Percentiles rank a stretch among this genome's conserved stretches.
Evolutionary conservation across 148 eudicot genomes (phyloP).

Genomic region (Talinum fruticosum): DNA sequence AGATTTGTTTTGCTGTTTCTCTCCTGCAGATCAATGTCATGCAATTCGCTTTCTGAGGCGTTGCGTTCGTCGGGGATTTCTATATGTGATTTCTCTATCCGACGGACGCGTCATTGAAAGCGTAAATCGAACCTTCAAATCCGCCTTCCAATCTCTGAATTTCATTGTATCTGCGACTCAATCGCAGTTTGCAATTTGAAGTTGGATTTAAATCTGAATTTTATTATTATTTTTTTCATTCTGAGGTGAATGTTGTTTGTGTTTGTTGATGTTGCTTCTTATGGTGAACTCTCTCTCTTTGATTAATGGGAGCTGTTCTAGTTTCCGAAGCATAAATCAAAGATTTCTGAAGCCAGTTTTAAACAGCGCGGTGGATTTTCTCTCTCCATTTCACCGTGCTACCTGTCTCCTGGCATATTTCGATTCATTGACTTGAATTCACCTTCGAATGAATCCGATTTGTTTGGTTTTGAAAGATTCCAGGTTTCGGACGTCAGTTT

Average conservation of each 20-base stretch:
- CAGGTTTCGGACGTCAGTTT: neutral
- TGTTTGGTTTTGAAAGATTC: neutral
- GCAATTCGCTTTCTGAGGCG: conserved; percentile 34
- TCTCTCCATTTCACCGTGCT: conserved; percentile 22
- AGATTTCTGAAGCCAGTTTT: conserved; percentile 28
- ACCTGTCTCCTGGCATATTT: conserved; percentile 47
- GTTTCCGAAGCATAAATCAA: conserved; percentile 38
- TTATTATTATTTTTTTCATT: neutral
- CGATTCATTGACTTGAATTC: neutral
- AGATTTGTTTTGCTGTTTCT: neutral
- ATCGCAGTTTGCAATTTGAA: neutral
- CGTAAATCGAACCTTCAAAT: conserved; percentile 21
- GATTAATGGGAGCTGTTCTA: conserved; percentile 24
- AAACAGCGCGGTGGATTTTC: conserved; percentile 37
- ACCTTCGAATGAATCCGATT: neutral
- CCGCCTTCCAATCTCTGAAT: neutral
- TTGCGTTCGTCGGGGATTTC: conserved; percentile 29
- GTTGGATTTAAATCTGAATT: conserved; percentile 5
- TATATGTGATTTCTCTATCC: conserved; percentile 17
- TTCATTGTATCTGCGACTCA: neutral
- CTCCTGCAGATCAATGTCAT: neutral
- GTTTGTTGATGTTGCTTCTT: conserved; percentile 25
- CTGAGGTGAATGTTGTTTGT: neutral
- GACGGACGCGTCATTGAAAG: conserved; percentile 37
- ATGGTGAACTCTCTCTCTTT: conserved; percentile 29